Conservation (phyloP, 139 green algal species). For the Chlorella sorokiniana region DNA sequence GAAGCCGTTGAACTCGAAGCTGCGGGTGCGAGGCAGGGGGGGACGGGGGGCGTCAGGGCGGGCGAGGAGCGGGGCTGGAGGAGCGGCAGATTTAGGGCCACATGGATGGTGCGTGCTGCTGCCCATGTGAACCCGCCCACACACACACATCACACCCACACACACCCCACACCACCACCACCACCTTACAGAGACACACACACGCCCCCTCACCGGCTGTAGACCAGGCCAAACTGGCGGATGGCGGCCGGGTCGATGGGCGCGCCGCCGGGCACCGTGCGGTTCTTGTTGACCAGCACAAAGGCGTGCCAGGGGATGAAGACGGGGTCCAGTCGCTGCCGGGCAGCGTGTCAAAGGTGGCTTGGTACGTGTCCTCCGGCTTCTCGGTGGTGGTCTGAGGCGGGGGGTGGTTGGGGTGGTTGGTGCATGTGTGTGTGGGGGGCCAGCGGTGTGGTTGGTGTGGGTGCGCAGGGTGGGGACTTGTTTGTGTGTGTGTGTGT, state of each 20-base stretch:
- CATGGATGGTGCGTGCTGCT: too few species aligned
- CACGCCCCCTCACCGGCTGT: slow-evolving; percentile 42
- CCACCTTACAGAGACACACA: too few species aligned
- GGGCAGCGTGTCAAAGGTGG: slow-evolving; percentile 74
- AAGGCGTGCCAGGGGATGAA: slow-evolving; percentile 86
- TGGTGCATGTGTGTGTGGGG: too few species aligned
- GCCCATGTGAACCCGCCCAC: too few species aligned
- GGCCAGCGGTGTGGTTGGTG: too few species aligned
- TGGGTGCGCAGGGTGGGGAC: too few species aligned
- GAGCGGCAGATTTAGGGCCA: neutral
- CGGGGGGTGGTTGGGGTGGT: too few species aligned
- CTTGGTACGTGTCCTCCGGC: slow-evolving; percentile 85
- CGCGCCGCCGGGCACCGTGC: slow-evolving; percentile 57
- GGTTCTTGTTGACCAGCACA: slow-evolving; percentile 76
- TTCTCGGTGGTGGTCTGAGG: too few species aligned
- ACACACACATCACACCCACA: too few species aligned
- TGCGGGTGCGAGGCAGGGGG: slow-evolving; percentile 34
- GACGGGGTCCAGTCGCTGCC: slow-evolving; percentile 70
- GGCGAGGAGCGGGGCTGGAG: neutral
- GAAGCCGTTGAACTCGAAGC: slow-evolving; percentile 34
- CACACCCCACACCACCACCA: too few species aligned
- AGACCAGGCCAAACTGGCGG: slow-evolving; percentile 70
- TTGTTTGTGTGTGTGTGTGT: too few species aligned
- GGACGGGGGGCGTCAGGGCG: neutral
- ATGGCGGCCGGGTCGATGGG: slow-evolving; percentile 69